Conservation (phyloP, 2,329 filamentous ascomycete genomes). For the Penicillium sclerotiorum region DNA sequence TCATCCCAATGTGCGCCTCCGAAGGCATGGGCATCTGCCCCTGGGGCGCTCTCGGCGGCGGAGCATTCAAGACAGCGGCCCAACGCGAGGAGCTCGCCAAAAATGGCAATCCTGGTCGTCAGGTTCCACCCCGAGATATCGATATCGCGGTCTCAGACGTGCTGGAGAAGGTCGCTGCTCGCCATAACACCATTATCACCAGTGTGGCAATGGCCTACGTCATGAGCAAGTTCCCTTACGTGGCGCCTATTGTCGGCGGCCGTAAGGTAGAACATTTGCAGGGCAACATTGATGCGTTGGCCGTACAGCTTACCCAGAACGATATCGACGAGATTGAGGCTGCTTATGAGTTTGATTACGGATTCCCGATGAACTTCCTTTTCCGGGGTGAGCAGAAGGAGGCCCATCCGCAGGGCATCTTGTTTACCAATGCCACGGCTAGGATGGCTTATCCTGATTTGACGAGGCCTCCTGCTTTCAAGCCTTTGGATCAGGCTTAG, state of each 20-base stretch:
- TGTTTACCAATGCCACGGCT: conserved; percentile 14
- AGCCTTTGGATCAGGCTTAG: conserved; percentile 11
- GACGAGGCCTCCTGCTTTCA: conserved; percentile 8
- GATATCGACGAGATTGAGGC: conserved; percentile 56
- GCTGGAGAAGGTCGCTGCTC: conserved; percentile 19
- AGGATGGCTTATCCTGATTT: conserved; percentile 24
- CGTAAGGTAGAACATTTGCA: conserved; percentile 56
- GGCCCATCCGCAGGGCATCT: conserved; percentile 14
- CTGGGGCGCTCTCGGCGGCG: conserved; percentile 56
- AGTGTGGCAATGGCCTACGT: conserved; percentile 55
- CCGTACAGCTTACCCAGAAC: conserved; percentile 7
- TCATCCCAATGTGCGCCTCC: conserved; percentile 64
- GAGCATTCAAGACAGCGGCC: conserved; percentile 51
- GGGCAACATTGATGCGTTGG: conserved; percentile 60
- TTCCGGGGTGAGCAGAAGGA: conserved; percentile 13
- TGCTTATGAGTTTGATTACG: conserved; percentile 56
- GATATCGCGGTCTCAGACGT: conserved; percentile 25
- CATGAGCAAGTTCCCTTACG: conserved; percentile 55
- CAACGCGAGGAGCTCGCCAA: conserved; percentile 31
- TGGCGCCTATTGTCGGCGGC: conserved; percentile 58
- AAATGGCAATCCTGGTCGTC: conserved; percentile 32
- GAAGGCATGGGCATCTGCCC: conserved; percentile 65
- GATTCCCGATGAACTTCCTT: conserved; percentile 21
- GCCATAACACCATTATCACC: conserved; percentile 19
- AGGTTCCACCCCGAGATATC: conserved; percentile 14